Conservation (phyloP, 345 rosid species). For the Jatropha curcas region DNA sequence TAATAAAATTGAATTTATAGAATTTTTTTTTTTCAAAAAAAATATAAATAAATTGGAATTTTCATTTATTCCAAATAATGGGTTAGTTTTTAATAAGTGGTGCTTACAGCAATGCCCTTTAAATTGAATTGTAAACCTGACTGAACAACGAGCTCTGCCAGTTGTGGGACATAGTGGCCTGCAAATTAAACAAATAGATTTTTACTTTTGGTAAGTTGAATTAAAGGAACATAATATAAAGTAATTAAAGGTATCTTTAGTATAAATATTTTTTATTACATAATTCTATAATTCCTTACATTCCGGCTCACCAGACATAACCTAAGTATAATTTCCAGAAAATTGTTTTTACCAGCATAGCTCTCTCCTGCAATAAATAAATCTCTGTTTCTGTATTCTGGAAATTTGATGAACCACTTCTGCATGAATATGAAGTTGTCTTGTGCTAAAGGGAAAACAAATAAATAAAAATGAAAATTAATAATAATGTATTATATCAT, state of each 20-base stretch:
- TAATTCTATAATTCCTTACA: no score
- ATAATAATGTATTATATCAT: not conserved
- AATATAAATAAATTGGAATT: no score
- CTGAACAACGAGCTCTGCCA: conserved; percentile 21
- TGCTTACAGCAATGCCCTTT: conserved; percentile 34
- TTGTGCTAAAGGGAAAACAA: not conserved
- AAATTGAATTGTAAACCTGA: conserved; percentile 20
- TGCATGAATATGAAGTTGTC: conserved; percentile 8
- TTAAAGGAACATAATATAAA: no score
- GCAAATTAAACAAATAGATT: not conserved
- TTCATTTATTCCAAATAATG: no score
- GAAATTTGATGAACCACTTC: not conserved
- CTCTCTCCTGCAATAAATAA: conserved; percentile 5
- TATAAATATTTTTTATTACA: no score
- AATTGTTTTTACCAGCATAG: not conserved
- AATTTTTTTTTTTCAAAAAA: no score
- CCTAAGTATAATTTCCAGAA: no score
- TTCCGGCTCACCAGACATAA: not conserved
- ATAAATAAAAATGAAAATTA: not conserved
- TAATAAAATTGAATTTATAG: no score
- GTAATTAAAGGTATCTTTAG: no score
- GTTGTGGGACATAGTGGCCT: conserved; percentile 34
- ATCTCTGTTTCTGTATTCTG: not conserved
- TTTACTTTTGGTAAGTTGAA: no score
- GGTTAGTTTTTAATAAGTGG: no score